These are phyloP conservation scores for Piper longum DNA, from an alignment of 164 flowering plant genomes.

Conservation along the genomic window DNA sequence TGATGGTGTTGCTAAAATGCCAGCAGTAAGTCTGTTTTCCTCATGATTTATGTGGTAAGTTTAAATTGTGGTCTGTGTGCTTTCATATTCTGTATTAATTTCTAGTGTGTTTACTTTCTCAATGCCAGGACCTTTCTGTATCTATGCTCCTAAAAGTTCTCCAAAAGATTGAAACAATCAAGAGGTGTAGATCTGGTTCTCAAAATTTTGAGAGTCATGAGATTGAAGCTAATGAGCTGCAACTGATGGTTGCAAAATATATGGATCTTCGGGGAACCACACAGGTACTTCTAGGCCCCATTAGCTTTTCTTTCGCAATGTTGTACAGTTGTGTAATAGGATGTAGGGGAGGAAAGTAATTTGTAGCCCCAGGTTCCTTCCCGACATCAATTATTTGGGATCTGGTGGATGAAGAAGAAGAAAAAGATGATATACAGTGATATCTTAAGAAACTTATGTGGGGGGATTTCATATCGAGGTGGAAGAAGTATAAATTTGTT, in stretches of 20 bases:
- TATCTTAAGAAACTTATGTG: too few species aligned
- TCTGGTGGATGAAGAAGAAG: too few species aligned
- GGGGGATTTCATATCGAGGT: too few species aligned
- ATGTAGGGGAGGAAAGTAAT: too few species aligned
- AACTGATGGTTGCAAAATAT: constrained; percentile 52
- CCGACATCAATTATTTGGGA: too few species aligned
- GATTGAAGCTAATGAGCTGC: constrained; percentile 75
- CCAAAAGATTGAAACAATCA: constrained; percentile 57
- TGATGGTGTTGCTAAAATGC: constrained; percentile 68
- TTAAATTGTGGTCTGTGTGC: background rate
- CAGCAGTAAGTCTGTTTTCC: constrained; percentile 41
- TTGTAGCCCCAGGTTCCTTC: too few species aligned
- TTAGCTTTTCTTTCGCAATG: too few species aligned
- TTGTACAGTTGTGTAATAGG: too few species aligned
- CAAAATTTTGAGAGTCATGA: constrained; percentile 78
- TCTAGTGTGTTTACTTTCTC: background rate
- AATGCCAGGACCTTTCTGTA: constrained; percentile 51
- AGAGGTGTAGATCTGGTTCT: constrained; percentile 58
- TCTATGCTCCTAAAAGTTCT: constrained; percentile 64
- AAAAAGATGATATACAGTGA: too few species aligned
- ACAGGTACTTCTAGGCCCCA: constrained; percentile 24
- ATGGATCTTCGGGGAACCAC: constrained; percentile 63
- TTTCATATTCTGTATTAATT: background rate
- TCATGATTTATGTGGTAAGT: background rate
- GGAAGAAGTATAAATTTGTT: too few species aligned